Conservation (phyloP, 106 monocot species). For the Phalaenopsis aphrodite region DNA sequence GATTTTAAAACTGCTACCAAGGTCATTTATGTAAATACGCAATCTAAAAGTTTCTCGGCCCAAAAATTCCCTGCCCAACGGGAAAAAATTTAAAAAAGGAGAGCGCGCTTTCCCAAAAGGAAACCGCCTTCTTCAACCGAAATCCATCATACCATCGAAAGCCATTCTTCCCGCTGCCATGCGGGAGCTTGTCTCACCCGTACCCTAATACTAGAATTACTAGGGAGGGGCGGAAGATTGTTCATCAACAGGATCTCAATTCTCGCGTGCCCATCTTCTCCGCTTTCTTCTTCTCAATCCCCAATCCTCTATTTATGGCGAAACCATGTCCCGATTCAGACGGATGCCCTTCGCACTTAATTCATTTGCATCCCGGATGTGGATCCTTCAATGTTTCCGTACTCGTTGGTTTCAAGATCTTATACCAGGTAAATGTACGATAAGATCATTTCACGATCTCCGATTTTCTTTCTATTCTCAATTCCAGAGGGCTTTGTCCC, state of each 20-base stretch:
- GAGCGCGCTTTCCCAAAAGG: not conserved
- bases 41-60: not conserved
- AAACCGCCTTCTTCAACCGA: constrained; percentile 1
- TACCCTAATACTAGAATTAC: not conserved
- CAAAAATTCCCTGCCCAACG: not conserved
- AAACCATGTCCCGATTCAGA: not conserved
- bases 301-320: not conserved
- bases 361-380: not conserved
- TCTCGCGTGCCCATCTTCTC: not conserved
- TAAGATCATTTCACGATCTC: too few relatives aligned
- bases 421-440: too few relatives aligned
- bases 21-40: not conserved
- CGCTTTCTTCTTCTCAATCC: not conserved
- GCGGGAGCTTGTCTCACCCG: not conserved
- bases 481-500: too few relatives aligned
- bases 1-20: not conserved
- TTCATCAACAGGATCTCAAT: not conserved
- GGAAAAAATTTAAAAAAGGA: not conserved
- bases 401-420: too few relatives aligned
- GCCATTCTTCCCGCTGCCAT: not conserved
- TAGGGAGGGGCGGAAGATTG: not conserved
- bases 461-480: too few relatives aligned
- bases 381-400: too few relatives aligned
- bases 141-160: not conserved
- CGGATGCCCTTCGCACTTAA: not conserved